Base-by-base conservation (phyloP, 2,329 filamentous ascomycete species). In the Diplodia sapinea region DNA sequence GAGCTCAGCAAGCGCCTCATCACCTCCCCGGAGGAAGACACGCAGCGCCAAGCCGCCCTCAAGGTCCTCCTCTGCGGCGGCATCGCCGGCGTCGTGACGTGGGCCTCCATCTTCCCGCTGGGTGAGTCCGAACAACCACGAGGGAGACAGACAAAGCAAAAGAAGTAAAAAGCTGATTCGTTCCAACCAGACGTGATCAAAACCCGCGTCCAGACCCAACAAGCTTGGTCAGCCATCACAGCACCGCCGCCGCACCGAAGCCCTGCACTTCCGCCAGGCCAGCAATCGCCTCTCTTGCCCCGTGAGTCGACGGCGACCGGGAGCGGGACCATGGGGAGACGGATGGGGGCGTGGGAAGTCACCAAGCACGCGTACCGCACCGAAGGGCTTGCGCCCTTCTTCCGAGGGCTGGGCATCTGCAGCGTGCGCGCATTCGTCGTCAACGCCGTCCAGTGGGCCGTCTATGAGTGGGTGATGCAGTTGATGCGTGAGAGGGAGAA, bases 381-480 rank as follows among this genome's bases (percentile, higher is more conserved):
- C 6, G 92, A 95, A 80, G 89, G 90, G 40, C 79, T 89, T 49
- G 82, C 85, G 59, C 91, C 92, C 31, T 96, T 96, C 83, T 95
- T 94, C 80, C 86, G 92, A 78, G 92, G 91, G 1, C 78, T 98
- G 51, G 88, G 88, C 0, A 84, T 97, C 38, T 98, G 94, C 78
- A 96, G 92, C 78, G 79, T 91, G 9, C 84, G 94, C 72, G 94
- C 94, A 0, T 97, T 98, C 77, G 82, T 96, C 64, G 94, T 97
- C 49, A 97, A 97, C 81, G 94, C 94, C 2, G 91, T 92, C n/a
- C 88, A 89, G 81, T 98, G 94, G 94, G 90, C 91, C 29, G 87
- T 92, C 6, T 97, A 97, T 76, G 94, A 97, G 80, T 93, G 91
- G 88, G 87, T 92, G 74, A 94, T 97, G 91, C 76, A 75, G 13